Evolutionary conservation across 805 yeast species (phyloP).

Genomic region (Pichia paraexigua): DNA sequence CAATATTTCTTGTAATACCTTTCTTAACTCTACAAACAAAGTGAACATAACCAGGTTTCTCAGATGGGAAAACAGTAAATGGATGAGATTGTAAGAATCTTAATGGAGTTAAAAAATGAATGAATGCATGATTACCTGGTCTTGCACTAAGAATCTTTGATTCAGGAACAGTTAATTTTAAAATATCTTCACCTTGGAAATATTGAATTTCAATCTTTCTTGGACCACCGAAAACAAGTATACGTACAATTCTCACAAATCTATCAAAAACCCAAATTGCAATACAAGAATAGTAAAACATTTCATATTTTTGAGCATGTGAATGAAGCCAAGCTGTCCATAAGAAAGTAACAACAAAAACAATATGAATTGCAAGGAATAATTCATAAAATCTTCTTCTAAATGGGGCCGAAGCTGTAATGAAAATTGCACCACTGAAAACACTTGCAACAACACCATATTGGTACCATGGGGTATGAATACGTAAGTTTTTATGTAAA

Average conservation of each 20-base stretch:
- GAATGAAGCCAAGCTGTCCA: slow-evolving; percentile 56
- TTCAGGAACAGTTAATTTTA: slow-evolving; percentile 36
- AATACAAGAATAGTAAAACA: slow-evolving; percentile 30
- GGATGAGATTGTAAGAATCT: slow-evolving; percentile 56
- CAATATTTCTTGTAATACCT: slow-evolving; percentile 47
- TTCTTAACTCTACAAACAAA: slow-evolving; percentile 44
- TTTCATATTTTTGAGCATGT: slow-evolving; percentile 25
- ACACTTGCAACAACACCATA: slow-evolving; percentile 32
- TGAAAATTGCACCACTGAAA: slow-evolving; percentile 14
- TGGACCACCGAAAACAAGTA: slow-evolving; percentile 30
- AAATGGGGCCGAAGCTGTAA: slow-evolving; percentile 27
- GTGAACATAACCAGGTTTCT: slow-evolving; percentile 30
- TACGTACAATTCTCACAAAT: slow-evolving; percentile 34
- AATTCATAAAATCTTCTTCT: slow-evolving; percentile 41
- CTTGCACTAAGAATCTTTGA: slow-evolving; percentile 42
- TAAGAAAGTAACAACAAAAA: slow-evolving; percentile 45
- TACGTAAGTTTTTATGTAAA: slow-evolving; percentile 20
- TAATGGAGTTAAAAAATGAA: slow-evolving; percentile 45
- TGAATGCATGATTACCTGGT: slow-evolving; percentile 55
- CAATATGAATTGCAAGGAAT: slow-evolving; percentile 37
- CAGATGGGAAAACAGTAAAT: slow-evolving; percentile 45
- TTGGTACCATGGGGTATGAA: slow-evolving; percentile 22
- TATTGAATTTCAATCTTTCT: slow-evolving; percentile 12
- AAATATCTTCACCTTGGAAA: slow-evolving; percentile 38
- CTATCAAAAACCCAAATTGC: slow-evolving; percentile 52